phyloP scores from a whole-genome alignment of 441 rosid species.

The Aleurites moluccanus region DNA sequence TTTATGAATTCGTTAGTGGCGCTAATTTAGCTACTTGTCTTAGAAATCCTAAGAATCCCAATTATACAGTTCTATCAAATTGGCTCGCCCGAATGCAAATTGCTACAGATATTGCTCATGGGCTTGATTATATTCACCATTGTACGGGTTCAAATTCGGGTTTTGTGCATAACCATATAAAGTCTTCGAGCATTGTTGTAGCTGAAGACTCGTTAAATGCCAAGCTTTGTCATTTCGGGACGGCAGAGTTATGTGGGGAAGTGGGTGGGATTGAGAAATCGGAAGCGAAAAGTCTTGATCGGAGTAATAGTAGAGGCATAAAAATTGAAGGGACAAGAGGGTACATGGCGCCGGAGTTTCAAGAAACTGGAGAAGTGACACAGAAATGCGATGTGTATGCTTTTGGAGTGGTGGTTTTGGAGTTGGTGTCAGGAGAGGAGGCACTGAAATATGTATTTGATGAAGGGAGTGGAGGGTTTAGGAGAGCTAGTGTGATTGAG shows the following conservation, averaged over 20 bases:
- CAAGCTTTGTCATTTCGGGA: slow-evolving; percentile 82
- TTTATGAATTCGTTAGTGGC: slow-evolving; percentile 59
- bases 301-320: slow-evolving; percentile 30
- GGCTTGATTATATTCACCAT: slow-evolving; percentile 85
- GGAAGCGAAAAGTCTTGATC: slow-evolving; percentile 21
- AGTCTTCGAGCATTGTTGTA: slow-evolving; percentile 62
- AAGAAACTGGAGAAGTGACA: slow-evolving; percentile 48
- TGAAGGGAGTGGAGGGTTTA: slow-evolving; percentile 39
- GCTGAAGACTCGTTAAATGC: slow-evolving; percentile 59
- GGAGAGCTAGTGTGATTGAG: slow-evolving; percentile 61
- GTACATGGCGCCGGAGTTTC: slow-evolving; percentile 86
- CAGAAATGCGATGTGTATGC: slow-evolving; percentile 74
- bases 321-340: slow-evolving; percentile 78
- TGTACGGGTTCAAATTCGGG: slow-evolving; percentile 50
- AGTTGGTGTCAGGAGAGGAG: slow-evolving; percentile 76
- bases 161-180: slow-evolving; percentile 70
- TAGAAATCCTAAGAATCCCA: slow-evolving; percentile 57
- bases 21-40: slow-evolving; percentile 62
- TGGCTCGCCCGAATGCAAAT: slow-evolving; percentile 80
- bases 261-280: slow-evolving; percentile 24
- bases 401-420: slow-evolving; percentile 73
- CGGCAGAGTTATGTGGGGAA: slow-evolving; percentile 87
- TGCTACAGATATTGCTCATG: slow-evolving; percentile 82
- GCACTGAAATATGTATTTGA: slow-evolving; percentile 60
- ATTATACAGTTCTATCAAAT: slow-evolving; percentile 59